Conservation (phyloP, 169 alveolate species). For the Sarcocystis neurona region DNA sequence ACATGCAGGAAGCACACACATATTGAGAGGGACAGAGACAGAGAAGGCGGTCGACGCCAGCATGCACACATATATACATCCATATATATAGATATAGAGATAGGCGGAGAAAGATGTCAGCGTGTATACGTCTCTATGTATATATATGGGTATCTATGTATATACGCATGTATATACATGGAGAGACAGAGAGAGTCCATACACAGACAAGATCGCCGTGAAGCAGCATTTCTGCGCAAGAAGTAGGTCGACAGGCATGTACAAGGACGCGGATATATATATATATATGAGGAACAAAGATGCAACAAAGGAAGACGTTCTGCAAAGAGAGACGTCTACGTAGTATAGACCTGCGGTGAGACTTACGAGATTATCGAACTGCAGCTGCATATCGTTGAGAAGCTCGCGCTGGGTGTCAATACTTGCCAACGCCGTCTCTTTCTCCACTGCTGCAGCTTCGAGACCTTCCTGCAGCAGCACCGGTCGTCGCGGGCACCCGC, state of each 20-base stretch:
- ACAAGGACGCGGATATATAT: neutral
- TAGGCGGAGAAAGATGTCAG: too few species aligned
- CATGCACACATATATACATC: too few species aligned
- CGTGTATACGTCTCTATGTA: too few species aligned
- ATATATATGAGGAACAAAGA: too few species aligned
- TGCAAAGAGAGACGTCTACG: neutral
- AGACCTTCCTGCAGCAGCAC: constrained; percentile 27
- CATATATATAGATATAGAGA: neutral
- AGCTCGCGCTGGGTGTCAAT: neutral
- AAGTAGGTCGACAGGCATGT: neutral
- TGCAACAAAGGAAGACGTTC: neutral
- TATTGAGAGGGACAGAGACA: too few species aligned
- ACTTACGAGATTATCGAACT: constrained; percentile 19
- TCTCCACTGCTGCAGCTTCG: constrained; percentile 48
- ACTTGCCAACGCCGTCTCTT: constrained; percentile 7
- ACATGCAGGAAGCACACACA: too few species aligned
- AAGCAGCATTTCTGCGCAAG: neutral
- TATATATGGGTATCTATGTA: too few species aligned
- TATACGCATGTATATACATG: too few species aligned
- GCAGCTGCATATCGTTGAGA: constrained; percentile 16
- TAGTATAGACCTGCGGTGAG: neutral
- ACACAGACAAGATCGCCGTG: neutral
- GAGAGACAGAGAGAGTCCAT: too few species aligned
- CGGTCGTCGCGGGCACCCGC: neutral
- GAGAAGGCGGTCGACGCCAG: too few species aligned